phyloP scores from a whole-genome alignment of 257 asterid species.

The Ehretia macrophylla region DNA sequence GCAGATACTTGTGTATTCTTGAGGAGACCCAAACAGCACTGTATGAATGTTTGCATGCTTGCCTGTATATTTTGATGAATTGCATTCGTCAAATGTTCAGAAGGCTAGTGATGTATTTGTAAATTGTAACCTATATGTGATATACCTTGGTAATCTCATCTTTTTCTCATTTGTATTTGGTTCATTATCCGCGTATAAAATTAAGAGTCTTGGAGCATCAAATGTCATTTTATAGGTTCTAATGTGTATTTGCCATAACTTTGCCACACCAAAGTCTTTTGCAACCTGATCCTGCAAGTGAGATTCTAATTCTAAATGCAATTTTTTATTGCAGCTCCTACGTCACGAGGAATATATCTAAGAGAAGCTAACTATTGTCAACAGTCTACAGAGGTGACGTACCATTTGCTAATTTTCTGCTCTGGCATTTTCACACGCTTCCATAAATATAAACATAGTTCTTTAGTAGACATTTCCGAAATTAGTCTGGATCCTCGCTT shows the following conservation, averaged over 20 bases:
- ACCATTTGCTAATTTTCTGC: slow-evolving; percentile 13
- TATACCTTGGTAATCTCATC: no score
- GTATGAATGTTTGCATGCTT: no score
- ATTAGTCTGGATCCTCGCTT: background rate
- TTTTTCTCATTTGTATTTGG: no score
- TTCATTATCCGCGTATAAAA: no score
- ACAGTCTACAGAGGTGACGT: slow-evolving; percentile 74
- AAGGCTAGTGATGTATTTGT: no score
- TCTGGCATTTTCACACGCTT: background rate
- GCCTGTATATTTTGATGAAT: no score
- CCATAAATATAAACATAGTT: background rate
- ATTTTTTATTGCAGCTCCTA: slow-evolving; percentile 57
- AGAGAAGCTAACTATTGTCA: slow-evolving; percentile 74
- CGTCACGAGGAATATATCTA: slow-evolving; percentile 86
- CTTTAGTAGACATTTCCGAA: background rate
- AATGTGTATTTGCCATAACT: no score
- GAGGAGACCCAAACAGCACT: no score
- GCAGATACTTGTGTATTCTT: background rate
- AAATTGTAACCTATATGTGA: no score
- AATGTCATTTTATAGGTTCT: no score
- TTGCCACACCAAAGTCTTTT: background rate
- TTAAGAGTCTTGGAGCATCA: no score
- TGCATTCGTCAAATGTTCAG: no score
- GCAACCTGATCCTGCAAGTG: background rate
- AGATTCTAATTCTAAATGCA: background rate